Base-by-base conservation (phyloP, 768 basidiomycete species). In the Leucocoprinus leucothites region DNA sequence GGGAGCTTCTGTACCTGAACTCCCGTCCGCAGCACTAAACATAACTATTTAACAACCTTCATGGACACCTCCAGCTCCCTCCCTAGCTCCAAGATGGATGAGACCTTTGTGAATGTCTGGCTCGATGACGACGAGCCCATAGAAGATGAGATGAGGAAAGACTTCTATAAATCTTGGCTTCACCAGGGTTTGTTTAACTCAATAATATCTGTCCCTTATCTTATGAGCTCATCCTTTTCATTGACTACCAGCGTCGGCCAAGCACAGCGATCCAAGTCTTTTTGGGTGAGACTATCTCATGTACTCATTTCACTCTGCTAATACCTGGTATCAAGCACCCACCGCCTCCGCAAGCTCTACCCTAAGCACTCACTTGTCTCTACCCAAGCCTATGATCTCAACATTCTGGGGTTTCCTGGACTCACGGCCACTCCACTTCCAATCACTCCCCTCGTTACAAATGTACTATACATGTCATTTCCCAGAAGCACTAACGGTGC, bases 311-410 rank as follows among this genome's bases (percentile, higher is more conserved):
- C 18, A 7, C 11, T 7, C 4, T 1, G 9, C 38, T 41, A 24
- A 38, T 11, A 4, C 22, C 21, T 19, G 16, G 21, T 24, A 9
- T 58, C 68, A 69, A 69, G 78, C 61, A 64, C 72, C 24, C 70
- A 83, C 56, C 69, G 74, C 36, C 71, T 91, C 36, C 79, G 75
- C 35, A 77, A 73, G 60, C 54, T 86, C 14, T 84, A 89, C 64
- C 85, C 87, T 5, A 76, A 79, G 9, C 75, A 86, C 61, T 82
- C 84, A 24, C 61, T 89, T 24, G 76, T 87, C 7, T 67, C 79
- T 57, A 80, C 85, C 2, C 62, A 68, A 6, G 82, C 84, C 54
- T 67, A 57, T 48, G 64, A 70, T 25, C 63, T 85, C 58, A 70
- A 77, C 56, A 58, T 87, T 44, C 65, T 87, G 7, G 64, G 63